Evolutionary conservation across 2,329 filamentous ascomycete species (phyloP), one percentile per base, ranked within the genome.

Genomic region (Pseudogymnoascus sp.): DNA sequence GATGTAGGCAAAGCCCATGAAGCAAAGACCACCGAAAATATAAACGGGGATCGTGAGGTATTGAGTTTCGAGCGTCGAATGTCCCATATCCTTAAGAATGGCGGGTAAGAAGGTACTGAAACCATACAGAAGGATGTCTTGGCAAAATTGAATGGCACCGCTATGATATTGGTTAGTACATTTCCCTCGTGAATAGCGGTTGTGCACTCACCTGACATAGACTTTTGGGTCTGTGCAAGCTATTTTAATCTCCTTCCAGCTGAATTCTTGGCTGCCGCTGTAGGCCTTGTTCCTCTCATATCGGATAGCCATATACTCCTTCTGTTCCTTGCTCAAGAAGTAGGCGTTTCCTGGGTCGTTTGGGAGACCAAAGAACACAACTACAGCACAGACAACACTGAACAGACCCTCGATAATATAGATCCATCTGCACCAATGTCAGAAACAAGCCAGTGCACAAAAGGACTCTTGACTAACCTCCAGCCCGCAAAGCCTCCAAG

Each of bases 221-320:
- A 49, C 19, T 66, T 83, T 83, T 1, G 77, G 76, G 61, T 83
- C 81, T 10, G 68, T 70, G 14, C 79, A 63, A 0, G 76, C 78
- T n/a, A 77, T 76, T 39, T 70, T 70, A 61, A 83, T 73, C 66
- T 83, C 80, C 3, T 73, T 69, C 78, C 77, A 80, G 65, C 72
- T 75, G 60, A 82, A 82, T 11, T 78, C 70, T 2, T 81, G 78
- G 38, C 73, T 76, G 6, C 80, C 80, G 73, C 79, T 79, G 64
- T 82, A 83, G 49, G 76, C 74, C 1, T 72, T 73, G 3, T 75
- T 70, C 61, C 78, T 78, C 19, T 74, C 73, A 31, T 75, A 75
- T 7, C 81, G 76, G 16, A 80, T 72, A 3, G 72, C 68, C 78
- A 83, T 82, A 70, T 83, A 74, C 62, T 73, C 72, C 67, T 76